phyloP scores from a whole-genome alignment of 2,329 filamentous ascomycete genomes.

The Teratosphaeria pseudoeucalypti region DNA sequence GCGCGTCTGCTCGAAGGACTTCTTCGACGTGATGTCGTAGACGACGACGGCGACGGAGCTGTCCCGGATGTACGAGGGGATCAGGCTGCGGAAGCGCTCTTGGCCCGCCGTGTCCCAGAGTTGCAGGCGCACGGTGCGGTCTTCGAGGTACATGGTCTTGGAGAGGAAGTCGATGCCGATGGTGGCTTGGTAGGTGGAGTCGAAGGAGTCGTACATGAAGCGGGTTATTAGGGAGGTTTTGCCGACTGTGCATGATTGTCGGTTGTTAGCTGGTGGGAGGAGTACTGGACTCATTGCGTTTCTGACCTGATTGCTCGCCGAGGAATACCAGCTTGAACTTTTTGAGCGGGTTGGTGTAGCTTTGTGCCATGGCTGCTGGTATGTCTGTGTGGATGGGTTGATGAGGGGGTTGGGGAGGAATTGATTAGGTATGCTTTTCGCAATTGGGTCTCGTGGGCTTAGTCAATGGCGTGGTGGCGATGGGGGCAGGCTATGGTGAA shows the following conservation, averaged over 20 bases:
- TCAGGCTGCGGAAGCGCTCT: conserved; percentile 91
- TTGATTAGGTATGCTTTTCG: background rate
- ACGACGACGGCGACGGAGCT: conserved; percentile 96
- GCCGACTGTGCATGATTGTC: conserved; percentile 55
- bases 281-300: background rate
- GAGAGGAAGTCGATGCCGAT: conserved; percentile 99
- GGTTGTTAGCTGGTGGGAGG: background rate
- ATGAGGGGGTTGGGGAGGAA: background rate
- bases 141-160: conserved; percentile 99
- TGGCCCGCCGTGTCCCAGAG: conserved; percentile 98
- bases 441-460: background rate
- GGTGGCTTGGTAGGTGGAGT: conserved; percentile 98
- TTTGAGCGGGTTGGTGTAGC: conserved; percentile 97
- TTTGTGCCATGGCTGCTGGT: conserved; percentile 10
- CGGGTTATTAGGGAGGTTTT: conserved; percentile 98
- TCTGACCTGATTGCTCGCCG: conserved; percentile 93
- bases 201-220: conserved; percentile 99
- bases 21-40: conserved; percentile 79
- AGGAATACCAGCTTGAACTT: conserved; percentile 99
- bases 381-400: background rate
- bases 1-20: conserved; percentile 95
- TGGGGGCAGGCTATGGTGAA: background rate
- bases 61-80: conserved; percentile 97
- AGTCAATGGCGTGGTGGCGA: background rate
- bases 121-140: conserved; percentile 92